Conservation (phyloP, 169 alveolate species). For the Cryptosporidium muris region DNA sequence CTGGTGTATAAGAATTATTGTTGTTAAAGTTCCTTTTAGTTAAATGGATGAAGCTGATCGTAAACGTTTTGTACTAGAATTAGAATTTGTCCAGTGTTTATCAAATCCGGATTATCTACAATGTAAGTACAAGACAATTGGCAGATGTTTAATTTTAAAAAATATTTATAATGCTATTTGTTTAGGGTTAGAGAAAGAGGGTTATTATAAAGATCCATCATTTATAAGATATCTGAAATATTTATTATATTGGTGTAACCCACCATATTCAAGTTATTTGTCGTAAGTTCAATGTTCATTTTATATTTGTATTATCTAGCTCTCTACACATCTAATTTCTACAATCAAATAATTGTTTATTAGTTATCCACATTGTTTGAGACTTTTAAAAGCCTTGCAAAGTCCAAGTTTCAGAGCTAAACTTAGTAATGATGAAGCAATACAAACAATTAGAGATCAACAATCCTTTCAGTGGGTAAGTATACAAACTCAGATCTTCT, state of each 20-base stretch:
- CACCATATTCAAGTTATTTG: slow-evolving; percentile 59
- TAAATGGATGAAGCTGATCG: slow-evolving; percentile 11
- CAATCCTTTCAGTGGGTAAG: slow-evolving; percentile 62
- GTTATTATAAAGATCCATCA: slow-evolving; percentile 64
- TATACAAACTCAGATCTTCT: background rate
- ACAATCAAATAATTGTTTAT: too few species aligned
- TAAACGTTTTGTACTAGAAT: slow-evolving; percentile 59
- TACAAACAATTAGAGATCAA: slow-evolving; percentile 53
- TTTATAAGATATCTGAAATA: slow-evolving; percentile 67
- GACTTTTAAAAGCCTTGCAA: slow-evolving; percentile 51
- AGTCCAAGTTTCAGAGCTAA: slow-evolving; percentile 48
- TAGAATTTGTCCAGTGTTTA: slow-evolving; percentile 69
- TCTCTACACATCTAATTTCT: too few species aligned
- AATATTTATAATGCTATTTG: too few species aligned
- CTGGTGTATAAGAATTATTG: too few species aligned
- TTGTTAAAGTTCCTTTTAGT: background rate
- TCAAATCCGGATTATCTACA: slow-evolving; percentile 70
- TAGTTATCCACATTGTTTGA: slow-evolving; percentile 70
- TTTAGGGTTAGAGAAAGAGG: slow-evolving; percentile 43
- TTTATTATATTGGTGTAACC: slow-evolving; percentile 64
- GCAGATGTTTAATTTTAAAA: too few species aligned
- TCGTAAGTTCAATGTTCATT: background rate
- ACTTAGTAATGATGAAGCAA: slow-evolving; percentile 46
- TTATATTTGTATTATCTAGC: too few species aligned
- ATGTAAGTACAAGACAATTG: background rate